Evolutionary conservation across 495 filamentous ascomycete genomes (phyloP).

Genomic region (Podospora pseudocomata): DNA sequence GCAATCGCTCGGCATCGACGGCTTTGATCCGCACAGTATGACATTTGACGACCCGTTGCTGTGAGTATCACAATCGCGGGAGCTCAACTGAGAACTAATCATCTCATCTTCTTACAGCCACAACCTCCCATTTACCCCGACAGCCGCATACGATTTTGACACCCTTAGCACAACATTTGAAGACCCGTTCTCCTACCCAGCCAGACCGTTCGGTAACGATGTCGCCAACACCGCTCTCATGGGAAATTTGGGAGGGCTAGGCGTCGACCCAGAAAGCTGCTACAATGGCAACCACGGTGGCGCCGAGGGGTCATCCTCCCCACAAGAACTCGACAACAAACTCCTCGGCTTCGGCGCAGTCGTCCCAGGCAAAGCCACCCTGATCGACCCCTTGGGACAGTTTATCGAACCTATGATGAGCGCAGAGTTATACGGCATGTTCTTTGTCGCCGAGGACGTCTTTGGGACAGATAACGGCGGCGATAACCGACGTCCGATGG

Average conservation of each 20-base stretch:
- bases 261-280: neutral
- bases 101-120: neutral
- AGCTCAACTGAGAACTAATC: neutral
- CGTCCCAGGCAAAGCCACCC: conserved; percentile 59
- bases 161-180: conserved; percentile 59
- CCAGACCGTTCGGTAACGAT: conserved; percentile 37
- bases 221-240: conserved; percentile 19
- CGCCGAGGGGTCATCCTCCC: conserved; percentile 40
- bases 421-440: conserved; percentile 91
- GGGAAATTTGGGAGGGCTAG: neutral
- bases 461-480: conserved; percentile 46
- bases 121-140: conserved; percentile 48
- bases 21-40: conserved; percentile 18
- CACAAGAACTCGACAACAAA: conserved; percentile 42
- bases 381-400: conserved; percentile 35
- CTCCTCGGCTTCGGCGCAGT: conserved; percentile 71
- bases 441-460: conserved; percentile 80
- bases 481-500: conserved; percentile 57
- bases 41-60: conserved; percentile 48
- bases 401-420: conserved; percentile 60
- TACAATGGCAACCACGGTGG: conserved; percentile 20
- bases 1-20: conserved; percentile 1
- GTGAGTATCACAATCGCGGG: conserved; percentile 28
- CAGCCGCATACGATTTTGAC: conserved; percentile 53
- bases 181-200: conserved; percentile 59